A percentile compares a stretch with the other conserved stretches of the same genome.
These are phyloP conservation scores for Neotropicomus parvogracilis DNA, from an alignment of 1,284 basidiomycete species.

Conservation along the genomic window DNA sequence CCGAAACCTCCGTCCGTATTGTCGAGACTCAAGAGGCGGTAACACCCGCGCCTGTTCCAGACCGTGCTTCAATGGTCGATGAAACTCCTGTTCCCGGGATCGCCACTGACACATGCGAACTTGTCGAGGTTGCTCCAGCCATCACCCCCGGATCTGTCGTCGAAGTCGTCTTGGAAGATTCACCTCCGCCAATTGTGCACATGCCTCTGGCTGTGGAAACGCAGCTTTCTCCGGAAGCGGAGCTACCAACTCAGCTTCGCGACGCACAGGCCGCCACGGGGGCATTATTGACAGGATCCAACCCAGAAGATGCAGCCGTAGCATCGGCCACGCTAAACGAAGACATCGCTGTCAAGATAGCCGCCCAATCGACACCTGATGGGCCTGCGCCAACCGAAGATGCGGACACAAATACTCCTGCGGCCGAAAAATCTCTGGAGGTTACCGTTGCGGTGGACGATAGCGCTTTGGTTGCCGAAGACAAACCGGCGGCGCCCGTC, in stretches of 20 bases:
- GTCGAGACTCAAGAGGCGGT: conserved; percentile 5
- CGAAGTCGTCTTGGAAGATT: not conserved
- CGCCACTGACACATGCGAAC: conserved; percentile 28
- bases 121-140: not conserved
- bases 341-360: not conserved
- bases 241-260: conserved; percentile 9
- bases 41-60: conserved; percentile 29
- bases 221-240: conserved; percentile 2
- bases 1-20: conserved; percentile 5
- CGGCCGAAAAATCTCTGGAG: not conserved
- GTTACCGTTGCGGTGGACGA: not conserved
- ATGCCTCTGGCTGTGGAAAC: not conserved
- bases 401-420: not conserved
- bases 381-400: not conserved
- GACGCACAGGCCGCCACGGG: not conserved
- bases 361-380: not conserved
- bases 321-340: conserved; percentile 1
- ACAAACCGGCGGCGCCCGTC: not conserved
- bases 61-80: conserved; percentile 32
- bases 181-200: not conserved
- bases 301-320: conserved; percentile 1
- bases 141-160: not conserved
- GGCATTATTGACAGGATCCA: not conserved
- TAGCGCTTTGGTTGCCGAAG: no score
- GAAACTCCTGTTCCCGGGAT: conserved; percentile 38